Conservation (phyloP, 306 rosid genomes). For the Adenanthera pavonina region DNA sequence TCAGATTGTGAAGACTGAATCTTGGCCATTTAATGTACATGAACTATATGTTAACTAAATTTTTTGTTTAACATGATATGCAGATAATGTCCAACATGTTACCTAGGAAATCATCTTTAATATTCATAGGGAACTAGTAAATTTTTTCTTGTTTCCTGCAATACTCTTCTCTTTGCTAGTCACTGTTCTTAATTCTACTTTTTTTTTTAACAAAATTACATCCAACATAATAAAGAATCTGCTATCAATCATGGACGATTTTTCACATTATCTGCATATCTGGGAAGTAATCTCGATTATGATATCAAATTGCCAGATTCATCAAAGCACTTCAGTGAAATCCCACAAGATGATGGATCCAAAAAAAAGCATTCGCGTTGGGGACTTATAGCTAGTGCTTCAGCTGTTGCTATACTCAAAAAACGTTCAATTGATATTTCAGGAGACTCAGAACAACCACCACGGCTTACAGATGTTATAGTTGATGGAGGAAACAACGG, state of each 20-base stretch:
- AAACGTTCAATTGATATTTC: neutral
- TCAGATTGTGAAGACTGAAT: neutral
- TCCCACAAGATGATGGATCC: conserved; percentile 7
- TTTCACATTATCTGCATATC: conserved; percentile 28
- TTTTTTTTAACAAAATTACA: neutral
- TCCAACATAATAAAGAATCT: neutral
- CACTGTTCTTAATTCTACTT: neutral
- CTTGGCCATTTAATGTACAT: neutral
- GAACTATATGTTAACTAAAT: neutral
- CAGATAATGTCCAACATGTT: no score
- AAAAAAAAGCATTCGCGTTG: conserved; percentile 23
- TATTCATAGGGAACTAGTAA: no score
- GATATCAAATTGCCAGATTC: conserved; percentile 21
- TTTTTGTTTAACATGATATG: neutral
- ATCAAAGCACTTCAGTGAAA: neutral
- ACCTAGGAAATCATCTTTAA: neutral
- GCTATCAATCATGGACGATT: neutral
- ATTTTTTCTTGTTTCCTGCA: neutral
- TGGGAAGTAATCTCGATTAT: conserved; percentile 8
- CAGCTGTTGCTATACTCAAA: neutral
- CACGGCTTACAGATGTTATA: conserved; percentile 4
- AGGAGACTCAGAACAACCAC: neutral
- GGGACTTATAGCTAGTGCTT: conserved; percentile 2
- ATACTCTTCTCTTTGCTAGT: neutral
- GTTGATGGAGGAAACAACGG: neutral